Percentiles rank a stretch among this genome's conserved stretches.
These are phyloP conservation scores for Phaffia rhodozyma DNA, from an alignment of 1,284 basidiomycete genomes.

Conservation along the genomic window DNA sequence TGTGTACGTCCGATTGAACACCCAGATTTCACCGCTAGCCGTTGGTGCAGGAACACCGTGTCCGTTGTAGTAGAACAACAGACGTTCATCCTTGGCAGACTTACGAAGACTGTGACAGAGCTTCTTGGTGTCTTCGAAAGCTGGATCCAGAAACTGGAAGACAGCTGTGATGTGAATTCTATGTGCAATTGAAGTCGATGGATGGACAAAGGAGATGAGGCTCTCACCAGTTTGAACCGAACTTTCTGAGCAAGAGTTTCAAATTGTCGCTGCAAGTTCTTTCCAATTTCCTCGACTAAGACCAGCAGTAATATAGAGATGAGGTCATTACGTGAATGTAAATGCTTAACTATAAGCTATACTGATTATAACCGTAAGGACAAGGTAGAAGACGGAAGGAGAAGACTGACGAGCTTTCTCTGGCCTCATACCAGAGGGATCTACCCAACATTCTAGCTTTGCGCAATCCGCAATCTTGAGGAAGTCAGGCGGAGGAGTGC, in stretches of 20 bases:
- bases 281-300: constrained; percentile 64
- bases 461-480: constrained; percentile 97
- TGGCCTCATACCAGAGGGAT: constrained; percentile 76
- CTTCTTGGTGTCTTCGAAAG: constrained; percentile 84
- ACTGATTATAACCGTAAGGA: too few relatives aligned
- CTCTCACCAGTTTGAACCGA: constrained; percentile 59
- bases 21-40: constrained; percentile 93
- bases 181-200: not conserved
- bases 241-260: constrained; percentile 78
- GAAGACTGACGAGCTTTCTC: constrained; percentile 51
- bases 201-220: not conserved
- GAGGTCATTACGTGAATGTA: too few relatives aligned
- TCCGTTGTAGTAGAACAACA: constrained; percentile 96
- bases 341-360: not conserved
- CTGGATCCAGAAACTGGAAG: constrained; percentile 68
- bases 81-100: constrained; percentile 83
- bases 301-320: not conserved
- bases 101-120: constrained; percentile 77
- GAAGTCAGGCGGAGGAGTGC: constrained; percentile 92
- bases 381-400: not conserved
- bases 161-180: not conserved
- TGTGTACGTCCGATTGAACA: constrained; percentile 94
- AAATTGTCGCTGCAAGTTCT: constrained; percentile 89
- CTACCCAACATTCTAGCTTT: constrained; percentile 92
- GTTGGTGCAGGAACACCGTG: constrained; percentile 66